Percentiles rank a stretch among this genome's conserved stretches.
Evolutionary conservation across 331 rosid genomes (phyloP).

Genomic region (Saraca asoca): DNA sequence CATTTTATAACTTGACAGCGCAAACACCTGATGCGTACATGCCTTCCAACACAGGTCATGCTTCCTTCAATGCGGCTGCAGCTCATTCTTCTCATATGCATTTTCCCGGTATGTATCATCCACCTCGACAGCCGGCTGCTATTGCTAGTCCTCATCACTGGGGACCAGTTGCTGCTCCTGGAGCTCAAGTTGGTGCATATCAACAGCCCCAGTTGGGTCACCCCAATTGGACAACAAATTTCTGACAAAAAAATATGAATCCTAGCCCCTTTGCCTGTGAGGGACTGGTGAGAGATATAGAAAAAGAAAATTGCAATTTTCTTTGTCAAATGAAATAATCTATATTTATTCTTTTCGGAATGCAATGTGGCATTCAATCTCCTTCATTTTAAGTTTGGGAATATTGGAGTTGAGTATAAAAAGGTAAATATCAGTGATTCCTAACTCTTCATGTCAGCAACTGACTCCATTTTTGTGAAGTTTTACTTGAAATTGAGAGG

Average conservation of each 20-base stretch:
- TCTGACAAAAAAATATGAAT: constrained; percentile 53
- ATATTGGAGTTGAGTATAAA: constrained; percentile 15
- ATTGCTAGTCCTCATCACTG: constrained; percentile 77
- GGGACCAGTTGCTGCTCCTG: constrained; percentile 88
- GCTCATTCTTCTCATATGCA: constrained; percentile 98
- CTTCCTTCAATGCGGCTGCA: constrained; percentile 81
- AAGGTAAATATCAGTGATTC: constrained; percentile 29
- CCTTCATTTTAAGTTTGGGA: constrained; percentile 7
- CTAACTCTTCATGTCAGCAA: neutral
- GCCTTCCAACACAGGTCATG: constrained; percentile 79
- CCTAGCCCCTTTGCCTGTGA: constrained; percentile 61
- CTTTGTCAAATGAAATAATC: constrained; percentile 59
- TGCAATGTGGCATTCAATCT: constrained; percentile 50
- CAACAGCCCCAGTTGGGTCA: constrained; percentile 89
- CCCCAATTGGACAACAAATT: constrained; percentile 86
- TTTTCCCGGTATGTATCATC: constrained; percentile 86
- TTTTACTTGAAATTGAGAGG: too few species aligned
- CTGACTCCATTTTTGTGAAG: too few species aligned
- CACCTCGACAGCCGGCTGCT: constrained; percentile 73
- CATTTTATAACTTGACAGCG: constrained; percentile 83
- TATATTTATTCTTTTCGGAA: constrained; percentile 40
- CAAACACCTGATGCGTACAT: constrained; percentile 85
- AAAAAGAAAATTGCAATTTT: constrained; percentile 47
- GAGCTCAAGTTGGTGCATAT: constrained; percentile 89
- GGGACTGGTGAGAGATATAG: constrained; percentile 70